Evolutionary conservation across 306 rosid genomes (phyloP).

Genomic region (Ceratonia siliqua): DNA sequence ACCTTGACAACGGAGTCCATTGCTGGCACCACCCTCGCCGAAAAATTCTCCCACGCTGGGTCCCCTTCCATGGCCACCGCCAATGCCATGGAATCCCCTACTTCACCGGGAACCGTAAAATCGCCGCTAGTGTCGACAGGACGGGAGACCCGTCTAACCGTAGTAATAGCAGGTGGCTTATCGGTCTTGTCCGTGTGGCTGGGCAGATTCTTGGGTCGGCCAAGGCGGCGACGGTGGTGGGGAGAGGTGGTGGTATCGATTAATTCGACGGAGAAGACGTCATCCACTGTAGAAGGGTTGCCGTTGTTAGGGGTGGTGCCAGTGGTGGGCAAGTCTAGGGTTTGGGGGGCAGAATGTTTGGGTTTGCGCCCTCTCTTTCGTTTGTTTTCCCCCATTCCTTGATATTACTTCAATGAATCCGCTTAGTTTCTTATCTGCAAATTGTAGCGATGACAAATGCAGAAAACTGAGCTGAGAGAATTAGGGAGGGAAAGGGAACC

Average conservation of each 20-base stretch:
- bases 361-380: conserved; percentile 87
- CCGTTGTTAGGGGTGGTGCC: conserved; percentile 12
- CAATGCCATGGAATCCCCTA: conserved; percentile 4
- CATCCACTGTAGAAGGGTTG: conserved; percentile 41
- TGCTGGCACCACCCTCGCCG: conserved; percentile 65
- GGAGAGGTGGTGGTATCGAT: conserved; percentile 50
- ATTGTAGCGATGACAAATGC: not conserved
- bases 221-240: conserved; percentile 46
- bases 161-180: conserved; percentile 34
- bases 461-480: conserved; percentile 13
- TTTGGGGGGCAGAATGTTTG: conserved; percentile 56
- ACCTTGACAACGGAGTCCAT: conserved; percentile 98
- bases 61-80: conserved; percentile 33
- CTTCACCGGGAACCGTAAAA: conserved; percentile 36
- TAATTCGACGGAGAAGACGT: conserved; percentile 71
- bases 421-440: not conserved
- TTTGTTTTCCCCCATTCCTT: conserved; percentile 46
- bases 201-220: conserved; percentile 66
- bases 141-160: conserved; percentile 46
- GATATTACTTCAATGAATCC: not conserved
- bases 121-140: conserved; percentile 37
- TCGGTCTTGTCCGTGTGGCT: conserved; percentile 47
- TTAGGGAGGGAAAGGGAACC: not conserved
- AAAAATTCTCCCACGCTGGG: conserved; percentile 43
- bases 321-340: conserved; percentile 60